Percentiles rank a stretch among this genome's conserved stretches.
phyloP scores from a whole-genome alignment of 2,329 filamentous ascomycete genomes.

The Nectriaceae sp. region DNA sequence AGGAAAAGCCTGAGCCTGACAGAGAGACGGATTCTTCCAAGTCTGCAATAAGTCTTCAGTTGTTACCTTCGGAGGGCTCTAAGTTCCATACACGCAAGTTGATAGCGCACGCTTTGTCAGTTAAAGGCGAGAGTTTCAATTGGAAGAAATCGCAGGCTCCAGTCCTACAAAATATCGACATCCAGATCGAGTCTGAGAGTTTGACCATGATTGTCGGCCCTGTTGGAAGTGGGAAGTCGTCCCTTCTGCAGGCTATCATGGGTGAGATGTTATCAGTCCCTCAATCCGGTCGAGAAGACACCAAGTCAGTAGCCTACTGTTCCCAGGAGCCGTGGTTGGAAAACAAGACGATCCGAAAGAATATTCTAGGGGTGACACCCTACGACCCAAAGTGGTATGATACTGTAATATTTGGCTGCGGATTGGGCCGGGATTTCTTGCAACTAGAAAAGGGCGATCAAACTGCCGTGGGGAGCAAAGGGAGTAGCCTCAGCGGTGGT shows the following conservation, averaged over 20 bases:
- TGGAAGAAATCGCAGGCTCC: neutral
- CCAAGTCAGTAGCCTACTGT: conserved; percentile 12
- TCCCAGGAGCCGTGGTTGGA: conserved; percentile 12
- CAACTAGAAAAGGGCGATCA: conserved; percentile 21
- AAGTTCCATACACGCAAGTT: too few species aligned
- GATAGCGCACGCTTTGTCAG: neutral
- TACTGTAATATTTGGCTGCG: neutral
- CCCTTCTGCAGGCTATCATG: conserved; percentile 11
- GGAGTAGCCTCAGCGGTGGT: conserved; percentile 34
- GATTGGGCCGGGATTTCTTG: neutral
- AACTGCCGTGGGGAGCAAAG: conserved; percentile 32
- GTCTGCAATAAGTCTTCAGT: neutral
- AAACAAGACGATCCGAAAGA: conserved; percentile 12
- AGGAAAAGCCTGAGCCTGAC: neutral
- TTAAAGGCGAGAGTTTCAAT: neutral
- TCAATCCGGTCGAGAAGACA: neutral
- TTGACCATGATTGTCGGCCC: conserved; percentile 13
- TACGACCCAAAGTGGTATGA: conserved; percentile 1
- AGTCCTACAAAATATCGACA: conserved; percentile 10
- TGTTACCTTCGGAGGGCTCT: neutral
- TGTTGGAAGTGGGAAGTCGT: conserved; percentile 10
- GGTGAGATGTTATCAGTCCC: conserved; percentile 1
- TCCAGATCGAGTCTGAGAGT: conserved; percentile 4
- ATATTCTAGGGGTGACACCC: conserved; percentile 7
- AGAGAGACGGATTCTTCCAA: neutral